Percentiles rank a stretch among this genome's conserved stretches.
Conservation (phyloP, 2,329 filamentous ascomycete genomes). For the Pestalotiopsis sp. region DNA sequence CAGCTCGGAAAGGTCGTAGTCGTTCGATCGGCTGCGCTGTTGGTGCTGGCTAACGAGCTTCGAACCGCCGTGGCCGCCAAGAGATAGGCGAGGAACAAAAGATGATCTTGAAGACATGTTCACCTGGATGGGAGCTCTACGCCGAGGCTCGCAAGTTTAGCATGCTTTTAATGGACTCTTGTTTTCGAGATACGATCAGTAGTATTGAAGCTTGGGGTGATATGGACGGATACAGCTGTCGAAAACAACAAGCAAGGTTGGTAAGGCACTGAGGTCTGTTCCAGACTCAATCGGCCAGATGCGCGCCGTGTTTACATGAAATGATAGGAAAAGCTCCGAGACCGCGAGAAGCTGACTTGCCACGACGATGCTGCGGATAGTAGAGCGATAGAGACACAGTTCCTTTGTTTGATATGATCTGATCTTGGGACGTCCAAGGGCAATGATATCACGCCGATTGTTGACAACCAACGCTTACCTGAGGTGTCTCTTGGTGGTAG, state of each 20-base stretch:
- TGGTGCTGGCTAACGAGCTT: conserved; percentile 22
- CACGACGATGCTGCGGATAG: background rate
- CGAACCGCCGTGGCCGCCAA: conserved; percentile 21
- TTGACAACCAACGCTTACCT: background rate
- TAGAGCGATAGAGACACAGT: background rate
- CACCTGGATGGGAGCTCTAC: background rate
- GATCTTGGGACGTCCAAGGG: background rate
- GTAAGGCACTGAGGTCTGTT: background rate
- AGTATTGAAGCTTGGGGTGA: background rate
- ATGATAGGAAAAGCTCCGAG: background rate
- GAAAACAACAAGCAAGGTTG: background rate
- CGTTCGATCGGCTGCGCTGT: conserved; percentile 19
- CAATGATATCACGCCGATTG: background rate
- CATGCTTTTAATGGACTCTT: background rate
- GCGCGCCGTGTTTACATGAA: background rate
- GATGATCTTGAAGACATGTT: conserved; percentile 28
- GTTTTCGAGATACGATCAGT: background rate
- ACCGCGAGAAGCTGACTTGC: background rate
- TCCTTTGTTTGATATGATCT: background rate
- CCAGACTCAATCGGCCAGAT: background rate
- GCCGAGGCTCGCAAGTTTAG: background rate
- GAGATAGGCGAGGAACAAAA: conserved; percentile 28
- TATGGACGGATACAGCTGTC: background rate
- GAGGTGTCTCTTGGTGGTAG: background rate
- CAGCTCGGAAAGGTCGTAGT: conserved; percentile 32